Percentiles rank a stretch among this genome's conserved stretches.
Conservation (phyloP, 2,329 filamentous ascomycete genomes). For the Penicillium concentricum region DNA sequence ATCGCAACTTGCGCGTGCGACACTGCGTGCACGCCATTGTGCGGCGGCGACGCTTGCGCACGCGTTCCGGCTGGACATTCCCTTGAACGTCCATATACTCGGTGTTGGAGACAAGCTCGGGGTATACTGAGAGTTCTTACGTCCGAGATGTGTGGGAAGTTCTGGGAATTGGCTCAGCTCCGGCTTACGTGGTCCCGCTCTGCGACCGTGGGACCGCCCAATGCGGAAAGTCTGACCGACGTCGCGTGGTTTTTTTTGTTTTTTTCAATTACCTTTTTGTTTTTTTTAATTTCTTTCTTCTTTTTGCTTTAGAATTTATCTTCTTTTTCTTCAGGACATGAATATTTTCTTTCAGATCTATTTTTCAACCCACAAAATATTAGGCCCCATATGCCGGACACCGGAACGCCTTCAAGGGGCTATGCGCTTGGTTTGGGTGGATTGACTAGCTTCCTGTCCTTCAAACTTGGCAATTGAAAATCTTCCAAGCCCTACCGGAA, state of each 20-base stretch:
- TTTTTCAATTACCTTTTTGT: constrained; percentile 5
- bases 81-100: constrained; percentile 11
- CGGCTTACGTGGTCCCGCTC: constrained; percentile 2
- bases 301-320: background rate
- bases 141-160: background rate
- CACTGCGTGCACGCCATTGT: constrained; percentile 45
- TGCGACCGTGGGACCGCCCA: constrained; percentile 1
- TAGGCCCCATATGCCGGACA: background rate
- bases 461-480: no score
- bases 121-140: constrained; percentile 2
- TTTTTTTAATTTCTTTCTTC: background rate
- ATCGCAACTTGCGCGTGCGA: constrained; percentile 44
- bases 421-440: background rate
- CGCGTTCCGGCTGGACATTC: constrained; percentile 24
- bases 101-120: background rate
- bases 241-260: background rate
- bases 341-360: no score
- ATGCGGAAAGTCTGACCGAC: constrained; percentile 18
- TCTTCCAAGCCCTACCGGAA: background rate
- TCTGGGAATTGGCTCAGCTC: background rate
- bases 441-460: background rate
- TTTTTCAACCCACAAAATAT: background rate
- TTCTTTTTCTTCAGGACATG: background rate
- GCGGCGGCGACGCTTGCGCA: constrained; percentile 40
- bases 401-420: no score